Evolutionary conservation across 2,329 filamentous ascomycete species (phyloP).

Genomic region (Diaporthe citriasiana): DNA sequence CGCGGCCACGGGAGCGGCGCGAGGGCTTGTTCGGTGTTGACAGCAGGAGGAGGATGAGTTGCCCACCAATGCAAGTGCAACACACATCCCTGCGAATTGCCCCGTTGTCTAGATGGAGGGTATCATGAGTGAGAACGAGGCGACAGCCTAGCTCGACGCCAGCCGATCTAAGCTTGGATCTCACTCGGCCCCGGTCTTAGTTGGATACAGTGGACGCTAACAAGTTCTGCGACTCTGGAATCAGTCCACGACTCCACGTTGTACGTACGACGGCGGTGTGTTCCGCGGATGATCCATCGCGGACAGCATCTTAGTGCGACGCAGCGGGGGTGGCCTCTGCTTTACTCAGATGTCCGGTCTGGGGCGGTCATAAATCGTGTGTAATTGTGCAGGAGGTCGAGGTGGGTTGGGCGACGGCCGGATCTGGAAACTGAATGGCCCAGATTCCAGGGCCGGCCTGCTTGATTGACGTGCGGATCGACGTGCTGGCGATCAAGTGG

Average conservation of each 20-base stretch:
- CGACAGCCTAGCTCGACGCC: conserved; percentile 16
- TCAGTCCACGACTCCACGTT: conserved; percentile 17
- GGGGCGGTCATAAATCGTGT: neutral
- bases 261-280: conserved; percentile 24
- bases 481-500: conserved; percentile 22
- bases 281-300: conserved; percentile 11
- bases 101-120: neutral
- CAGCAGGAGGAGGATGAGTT: conserved; percentile 5
- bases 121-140: neutral
- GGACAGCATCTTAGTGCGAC: conserved; percentile 16
- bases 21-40: conserved; percentile 16
- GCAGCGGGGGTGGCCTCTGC: conserved; percentile 22
- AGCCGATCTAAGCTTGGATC: conserved; percentile 22
- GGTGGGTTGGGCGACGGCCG: conserved; percentile 25
- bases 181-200: neutral
- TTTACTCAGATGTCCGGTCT: neutral
- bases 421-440: conserved; percentile 8
- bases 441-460: neutral
- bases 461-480: conserved; percentile 11
- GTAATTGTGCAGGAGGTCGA: conserved; percentile 28
- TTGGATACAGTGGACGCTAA: conserved; percentile 9
- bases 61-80: conserved; percentile 10
- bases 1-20: conserved; percentile 6
- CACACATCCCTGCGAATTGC: neutral
- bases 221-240: conserved; percentile 11